Evolutionary conservation across 805 yeast species (phyloP).

Genomic region (Candida coquimbonensis): DNA sequence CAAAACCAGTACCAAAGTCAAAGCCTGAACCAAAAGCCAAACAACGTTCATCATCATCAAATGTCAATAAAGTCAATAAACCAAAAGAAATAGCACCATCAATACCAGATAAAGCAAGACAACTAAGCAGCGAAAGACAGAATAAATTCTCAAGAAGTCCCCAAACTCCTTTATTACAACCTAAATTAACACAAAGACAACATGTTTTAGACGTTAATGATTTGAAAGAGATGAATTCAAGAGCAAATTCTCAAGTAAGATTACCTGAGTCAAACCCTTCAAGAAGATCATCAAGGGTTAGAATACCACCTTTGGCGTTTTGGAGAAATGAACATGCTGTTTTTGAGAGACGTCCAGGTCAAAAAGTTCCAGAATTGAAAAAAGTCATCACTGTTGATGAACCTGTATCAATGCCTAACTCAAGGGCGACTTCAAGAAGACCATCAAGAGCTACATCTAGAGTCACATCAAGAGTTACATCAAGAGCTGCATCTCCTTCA

Average conservation of each 20-base stretch:
- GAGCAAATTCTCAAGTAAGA: neutral
- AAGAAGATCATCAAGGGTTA: conserved; percentile 60
- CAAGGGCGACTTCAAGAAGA: conserved; percentile 11
- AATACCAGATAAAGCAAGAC: neutral
- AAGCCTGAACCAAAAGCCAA: too few relatives aligned
- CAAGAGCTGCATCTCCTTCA: conserved; percentile 6
- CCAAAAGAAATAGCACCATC: neutral
- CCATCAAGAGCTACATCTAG: conserved; percentile 4
- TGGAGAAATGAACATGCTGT: conserved; percentile 80
- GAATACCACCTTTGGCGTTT: conserved; percentile 66
- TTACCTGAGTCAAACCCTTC: conserved; percentile 24
- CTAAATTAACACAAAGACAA: neutral
- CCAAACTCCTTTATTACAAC: neutral
- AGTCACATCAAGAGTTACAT: neutral
- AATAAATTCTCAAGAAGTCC: neutral
- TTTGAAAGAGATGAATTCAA: conserved; percentile 7
- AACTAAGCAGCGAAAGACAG: neutral
- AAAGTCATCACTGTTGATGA: conserved; percentile 43
- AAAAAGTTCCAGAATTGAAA: conserved; percentile 47
- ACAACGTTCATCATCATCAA: too few relatives aligned
- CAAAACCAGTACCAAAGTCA: neutral
- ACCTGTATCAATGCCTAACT: conserved; percentile 1
- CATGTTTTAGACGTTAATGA: conserved; percentile 5
- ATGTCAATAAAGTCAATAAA: neutral
- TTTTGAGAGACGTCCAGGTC: conserved; percentile 36